Evolutionary conservation across 768 basidiomycete genomes (phyloP).

Genomic region (Mycena sanguinolenta): DNA sequence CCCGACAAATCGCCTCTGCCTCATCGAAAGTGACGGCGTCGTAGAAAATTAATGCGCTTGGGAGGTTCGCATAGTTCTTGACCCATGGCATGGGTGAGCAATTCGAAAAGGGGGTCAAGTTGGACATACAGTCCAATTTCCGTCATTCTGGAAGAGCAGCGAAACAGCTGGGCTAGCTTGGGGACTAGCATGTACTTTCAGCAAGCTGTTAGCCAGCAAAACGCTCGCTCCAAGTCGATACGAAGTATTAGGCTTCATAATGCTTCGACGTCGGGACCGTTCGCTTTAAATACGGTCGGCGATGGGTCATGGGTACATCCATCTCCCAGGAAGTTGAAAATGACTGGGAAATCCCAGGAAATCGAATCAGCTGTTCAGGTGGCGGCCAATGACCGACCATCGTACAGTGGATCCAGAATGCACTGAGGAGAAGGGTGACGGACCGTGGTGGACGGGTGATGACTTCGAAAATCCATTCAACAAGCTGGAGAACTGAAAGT

Average conservation of each 20-base stretch:
- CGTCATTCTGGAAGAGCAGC: conserved; percentile 37
- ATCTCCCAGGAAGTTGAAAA: too few species aligned
- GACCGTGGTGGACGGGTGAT: too few species aligned
- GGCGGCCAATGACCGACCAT: too few species aligned
- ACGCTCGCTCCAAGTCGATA: background rate
- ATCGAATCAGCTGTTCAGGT: background rate
- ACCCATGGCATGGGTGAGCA: background rate
- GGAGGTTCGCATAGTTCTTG: conserved; percentile 28
- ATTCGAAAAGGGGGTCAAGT: too few species aligned
- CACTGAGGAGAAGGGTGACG: too few species aligned
- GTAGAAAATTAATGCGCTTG: conserved; percentile 37
- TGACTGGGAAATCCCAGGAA: background rate
- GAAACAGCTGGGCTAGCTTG: conserved; percentile 16
- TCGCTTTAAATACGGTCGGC: background rate
- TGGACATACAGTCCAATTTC: conserved; percentile 36
- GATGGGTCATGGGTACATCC: conserved; percentile 5
- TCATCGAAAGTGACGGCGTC: conserved; percentile 23
- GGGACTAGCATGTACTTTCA: background rate
- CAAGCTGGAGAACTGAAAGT: too few species aligned
- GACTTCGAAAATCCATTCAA: too few species aligned
- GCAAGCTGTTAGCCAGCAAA: background rate
- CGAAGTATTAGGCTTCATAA: conserved; percentile 6
- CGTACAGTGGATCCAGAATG: too few species aligned
- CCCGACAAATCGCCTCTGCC: conserved; percentile 30
- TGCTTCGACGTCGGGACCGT: background rate